A percentile compares a stretch with the other conserved stretches of the same genome.
phyloP scores from a whole-genome alignment of 805 yeast genomes.

The Teunomyces tritomae region DNA sequence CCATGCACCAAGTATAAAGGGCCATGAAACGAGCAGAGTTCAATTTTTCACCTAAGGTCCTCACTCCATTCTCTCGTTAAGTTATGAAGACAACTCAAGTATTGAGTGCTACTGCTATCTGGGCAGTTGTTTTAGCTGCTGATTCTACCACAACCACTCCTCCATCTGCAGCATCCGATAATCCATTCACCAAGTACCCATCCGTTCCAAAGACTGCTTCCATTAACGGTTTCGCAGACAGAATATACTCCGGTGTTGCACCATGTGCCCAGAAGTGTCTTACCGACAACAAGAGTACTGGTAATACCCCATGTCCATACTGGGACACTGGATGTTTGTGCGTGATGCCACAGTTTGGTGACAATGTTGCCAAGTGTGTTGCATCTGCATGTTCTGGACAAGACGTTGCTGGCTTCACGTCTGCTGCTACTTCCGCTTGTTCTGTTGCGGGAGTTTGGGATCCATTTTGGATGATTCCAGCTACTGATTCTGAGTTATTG shows the following conservation, averaged over 20 bases:
- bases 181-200: conserved; percentile 29
- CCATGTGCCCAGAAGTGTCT: conserved; percentile 35
- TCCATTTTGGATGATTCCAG: conserved; percentile 32
- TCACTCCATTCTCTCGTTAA: neutral
- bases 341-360: conserved; percentile 34
- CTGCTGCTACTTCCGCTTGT: conserved; percentile 33
- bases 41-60: neutral
- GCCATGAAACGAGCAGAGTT: neutral
- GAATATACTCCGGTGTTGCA: conserved; percentile 30
- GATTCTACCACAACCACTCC: conserved; percentile 13
- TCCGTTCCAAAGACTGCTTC: conserved; percentile 32
- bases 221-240: conserved; percentile 41
- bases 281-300: conserved; percentile 22
- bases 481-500: conserved; percentile 21
- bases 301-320: conserved; percentile 40
- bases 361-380: conserved; percentile 31
- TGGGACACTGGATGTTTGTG: conserved; percentile 46
- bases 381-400: conserved; percentile 24
- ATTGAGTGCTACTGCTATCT: neutral
- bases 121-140: conserved; percentile 6
- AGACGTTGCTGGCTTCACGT: conserved; percentile 28
- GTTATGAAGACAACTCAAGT: neutral
- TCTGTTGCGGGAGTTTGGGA: conserved; percentile 32
- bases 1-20: neutral
- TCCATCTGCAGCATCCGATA: conserved; percentile 26